These are phyloP conservation scores for Neocatenulostroma microsporum DNA, from an alignment of 2,329 filamentous ascomycete genomes.

Conservation along the genomic window DNA sequence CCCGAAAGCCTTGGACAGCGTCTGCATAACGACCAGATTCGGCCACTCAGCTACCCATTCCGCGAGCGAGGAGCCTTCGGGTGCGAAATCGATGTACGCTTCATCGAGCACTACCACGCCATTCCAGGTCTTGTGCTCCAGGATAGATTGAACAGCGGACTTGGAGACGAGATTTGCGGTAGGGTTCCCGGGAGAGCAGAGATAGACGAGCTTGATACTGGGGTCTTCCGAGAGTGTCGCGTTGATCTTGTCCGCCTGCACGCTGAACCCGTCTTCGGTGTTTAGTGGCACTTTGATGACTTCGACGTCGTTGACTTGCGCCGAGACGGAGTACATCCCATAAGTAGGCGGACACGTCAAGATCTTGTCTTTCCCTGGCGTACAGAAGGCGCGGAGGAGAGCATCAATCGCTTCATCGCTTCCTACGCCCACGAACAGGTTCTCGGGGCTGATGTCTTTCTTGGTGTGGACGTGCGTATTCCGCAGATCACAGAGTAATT, in stretches of 20 bases:
- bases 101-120: conserved; percentile 90
- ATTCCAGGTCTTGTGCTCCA: conserved; percentile 89
- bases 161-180: conserved; percentile 74
- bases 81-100: conserved; percentile 92
- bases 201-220: conserved; percentile 77
- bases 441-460: conserved; percentile 64
- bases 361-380: conserved; percentile 79
- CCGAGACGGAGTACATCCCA: conserved; percentile 95
- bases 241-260: conserved; percentile 64
- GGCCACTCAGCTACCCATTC: conserved; percentile 90
- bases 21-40: conserved; percentile 97
- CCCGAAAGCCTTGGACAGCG: conserved; percentile 94
- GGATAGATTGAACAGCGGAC: conserved; percentile 61
- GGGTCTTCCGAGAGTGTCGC: conserved; percentile 55
- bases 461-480: conserved; percentile 76
- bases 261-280: conserved; percentile 60
- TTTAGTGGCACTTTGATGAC: conserved; percentile 81
- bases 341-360: conserved; percentile 95
- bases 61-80: conserved; percentile 69
- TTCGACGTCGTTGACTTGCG: conserved; percentile 84
- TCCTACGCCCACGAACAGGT: conserved; percentile 91
- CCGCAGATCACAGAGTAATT: conserved; percentile 75
- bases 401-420: conserved; percentile 97
- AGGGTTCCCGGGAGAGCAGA: conserved; percentile 93
- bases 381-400: conserved; percentile 85